These are phyloP conservation scores for Cladophialophora psammophila DNA, from an alignment of 2,329 filamentous ascomycete genomes.

Conservation along the genomic window DNA sequence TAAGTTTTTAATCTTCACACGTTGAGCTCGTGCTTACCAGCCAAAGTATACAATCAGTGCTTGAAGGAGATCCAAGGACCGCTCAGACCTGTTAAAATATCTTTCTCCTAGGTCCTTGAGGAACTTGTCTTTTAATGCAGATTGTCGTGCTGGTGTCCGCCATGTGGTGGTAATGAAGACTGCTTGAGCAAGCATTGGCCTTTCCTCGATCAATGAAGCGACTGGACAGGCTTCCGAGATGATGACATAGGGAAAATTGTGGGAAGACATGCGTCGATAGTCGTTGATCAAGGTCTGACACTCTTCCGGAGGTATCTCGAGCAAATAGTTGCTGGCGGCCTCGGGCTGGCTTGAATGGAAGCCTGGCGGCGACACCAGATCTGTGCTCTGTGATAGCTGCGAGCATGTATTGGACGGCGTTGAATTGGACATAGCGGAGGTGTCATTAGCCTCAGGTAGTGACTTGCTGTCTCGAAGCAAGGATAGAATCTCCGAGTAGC, in stretches of 20 bases:
- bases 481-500: slow-evolving; percentile 30
- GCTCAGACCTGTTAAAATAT: slow-evolving; percentile 28
- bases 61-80: slow-evolving; percentile 31
- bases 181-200: slow-evolving; percentile 29
- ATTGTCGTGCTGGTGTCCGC: slow-evolving; percentile 22
- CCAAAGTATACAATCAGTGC: slow-evolving; percentile 31
- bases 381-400: not conserved
- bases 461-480: slow-evolving; percentile 20
- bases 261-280: slow-evolving; percentile 28
- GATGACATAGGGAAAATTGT: slow-evolving; percentile 26
- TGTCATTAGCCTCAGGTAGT: not conserved
- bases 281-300: slow-evolving; percentile 26
- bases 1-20: not conserved
- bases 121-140: slow-evolving; percentile 21
- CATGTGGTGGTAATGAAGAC: slow-evolving; percentile 28
- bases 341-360: slow-evolving; percentile 8
- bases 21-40: slow-evolving; percentile 13
- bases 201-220: slow-evolving; percentile 22
- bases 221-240: slow-evolving; percentile 25
- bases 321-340: not conserved
- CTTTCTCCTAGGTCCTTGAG: slow-evolving; percentile 21
- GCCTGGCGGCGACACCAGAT: slow-evolving; percentile 2
- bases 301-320: slow-evolving; percentile 23
- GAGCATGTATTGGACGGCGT: slow-evolving; percentile 14
- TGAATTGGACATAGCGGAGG: not conserved